Evolutionary conservation across 768 basidiomycete genomes (phyloP).

Genomic region (Xerocomellus amylosporus): DNA sequence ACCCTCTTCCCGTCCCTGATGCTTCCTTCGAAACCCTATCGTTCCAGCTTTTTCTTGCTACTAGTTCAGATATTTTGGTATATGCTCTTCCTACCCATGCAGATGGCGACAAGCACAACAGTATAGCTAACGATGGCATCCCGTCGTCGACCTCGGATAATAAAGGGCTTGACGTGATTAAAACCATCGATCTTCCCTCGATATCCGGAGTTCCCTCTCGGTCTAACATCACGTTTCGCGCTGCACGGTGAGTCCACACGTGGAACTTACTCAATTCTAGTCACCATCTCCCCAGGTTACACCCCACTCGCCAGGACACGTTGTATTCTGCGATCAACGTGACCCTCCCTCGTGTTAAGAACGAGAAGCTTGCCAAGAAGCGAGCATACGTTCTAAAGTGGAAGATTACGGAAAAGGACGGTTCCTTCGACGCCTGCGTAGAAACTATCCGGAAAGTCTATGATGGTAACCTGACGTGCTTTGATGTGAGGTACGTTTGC

Average conservation of each 20-base stretch:
- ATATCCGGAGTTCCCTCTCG: conserved; percentile 44
- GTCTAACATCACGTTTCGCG: conserved; percentile 55
- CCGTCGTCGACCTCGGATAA: conserved; percentile 29
- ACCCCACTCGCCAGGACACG: conserved; percentile 48
- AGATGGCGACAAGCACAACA: not conserved
- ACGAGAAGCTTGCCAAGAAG: conserved; percentile 51
- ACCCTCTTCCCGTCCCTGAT: not conserved
- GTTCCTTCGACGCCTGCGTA: conserved; percentile 55
- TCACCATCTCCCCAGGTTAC: conserved; percentile 44
- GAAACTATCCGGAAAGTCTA: conserved; percentile 69
- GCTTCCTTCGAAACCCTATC: not conserved
- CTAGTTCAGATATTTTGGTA: conserved; percentile 60
- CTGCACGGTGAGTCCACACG: conserved; percentile 45
- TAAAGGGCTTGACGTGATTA: conserved; percentile 40
- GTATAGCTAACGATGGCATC: conserved; percentile 16
- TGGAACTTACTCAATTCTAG: not conserved
- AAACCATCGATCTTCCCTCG: conserved; percentile 54
- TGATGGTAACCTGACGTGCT: conserved; percentile 79
- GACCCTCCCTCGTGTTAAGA: conserved; percentile 53
- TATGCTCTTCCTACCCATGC: conserved; percentile 49
- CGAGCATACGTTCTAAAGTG: conserved; percentile 70
- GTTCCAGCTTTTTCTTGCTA: conserved; percentile 60
- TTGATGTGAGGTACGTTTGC: conserved; percentile 74
- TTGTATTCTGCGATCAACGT: conserved; percentile 76
- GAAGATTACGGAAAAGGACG: conserved; percentile 60